Conservation (phyloP, 2,329 filamentous ascomycete genomes). For the Pestalotiopsis sp. region DNA sequence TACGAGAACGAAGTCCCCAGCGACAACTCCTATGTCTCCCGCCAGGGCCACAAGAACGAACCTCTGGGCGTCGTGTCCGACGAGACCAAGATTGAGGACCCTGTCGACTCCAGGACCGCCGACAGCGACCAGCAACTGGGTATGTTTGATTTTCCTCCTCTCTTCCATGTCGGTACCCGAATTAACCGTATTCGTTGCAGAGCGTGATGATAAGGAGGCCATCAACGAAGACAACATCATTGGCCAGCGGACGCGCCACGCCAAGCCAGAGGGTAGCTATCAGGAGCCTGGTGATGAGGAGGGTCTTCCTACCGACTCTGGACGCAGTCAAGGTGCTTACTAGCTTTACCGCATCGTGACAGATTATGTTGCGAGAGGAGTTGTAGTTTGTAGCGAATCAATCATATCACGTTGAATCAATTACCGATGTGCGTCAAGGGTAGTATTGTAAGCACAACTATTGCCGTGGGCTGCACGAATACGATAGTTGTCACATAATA, state of each 20-base stretch:
- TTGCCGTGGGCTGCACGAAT: too few relatives aligned
- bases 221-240: slow-evolving; percentile 41
- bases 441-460: too few relatives aligned
- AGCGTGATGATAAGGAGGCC: slow-evolving; percentile 38
- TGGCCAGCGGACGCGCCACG: slow-evolving; percentile 35
- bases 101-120: slow-evolving; percentile 31
- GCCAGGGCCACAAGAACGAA: slow-evolving; percentile 30
- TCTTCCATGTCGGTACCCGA: not conserved
- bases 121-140: slow-evolving; percentile 39
- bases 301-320: slow-evolving; percentile 24
- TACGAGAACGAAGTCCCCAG: slow-evolving; percentile 26
- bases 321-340: slow-evolving; percentile 18
- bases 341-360: not conserved
- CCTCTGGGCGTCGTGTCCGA: slow-evolving; percentile 37
- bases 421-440: too few relatives aligned
- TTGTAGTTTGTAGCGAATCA: too few relatives aligned
- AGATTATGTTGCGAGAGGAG: too few relatives aligned
- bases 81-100: slow-evolving; percentile 33
- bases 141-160: slow-evolving; percentile 21
- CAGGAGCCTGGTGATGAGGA: slow-evolving; percentile 38
- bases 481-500: too few relatives aligned
- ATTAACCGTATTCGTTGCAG: slow-evolving; percentile 20
- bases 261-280: slow-evolving; percentile 28
- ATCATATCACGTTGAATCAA: too few relatives aligned
- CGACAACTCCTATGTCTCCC: slow-evolving; percentile 38